phyloP scores from a whole-genome alignment of 1,284 basidiomycete genomes.

The Xerocomus minutiporus region DNA sequence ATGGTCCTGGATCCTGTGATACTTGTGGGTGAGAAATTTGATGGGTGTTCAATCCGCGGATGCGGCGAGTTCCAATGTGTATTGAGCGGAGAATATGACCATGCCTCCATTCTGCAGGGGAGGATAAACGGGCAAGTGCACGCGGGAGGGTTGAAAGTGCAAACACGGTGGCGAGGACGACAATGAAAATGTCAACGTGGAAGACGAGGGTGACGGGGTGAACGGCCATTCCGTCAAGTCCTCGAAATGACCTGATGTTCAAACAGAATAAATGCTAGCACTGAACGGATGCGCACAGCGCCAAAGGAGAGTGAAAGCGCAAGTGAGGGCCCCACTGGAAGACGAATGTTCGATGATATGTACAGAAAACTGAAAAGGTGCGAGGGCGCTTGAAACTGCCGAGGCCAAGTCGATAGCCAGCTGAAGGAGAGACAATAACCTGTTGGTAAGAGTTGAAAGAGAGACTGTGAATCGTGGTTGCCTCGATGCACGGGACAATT shows the following conservation, averaged over 20 bases:
- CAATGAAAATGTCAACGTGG: conserved; percentile 44
- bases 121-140: conserved; percentile 46
- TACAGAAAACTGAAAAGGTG: conserved; percentile 1
- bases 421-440: background rate
- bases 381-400: background rate
- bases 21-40: background rate
- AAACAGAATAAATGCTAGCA: conserved; percentile 1
- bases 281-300: background rate
- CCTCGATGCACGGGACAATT: conserved; percentile 12
- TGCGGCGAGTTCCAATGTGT: conserved; percentile 14
- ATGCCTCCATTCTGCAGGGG: conserved; percentile 43
- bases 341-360: conserved; percentile 4
- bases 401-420: conserved; percentile 3
- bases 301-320: conserved; percentile 15
- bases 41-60: conserved; percentile 6
- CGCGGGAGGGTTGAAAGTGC: conserved; percentile 46
- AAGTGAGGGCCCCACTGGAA: background rate
- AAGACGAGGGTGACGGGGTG: conserved; percentile 32
- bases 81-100: conserved; percentile 44
- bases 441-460: conserved; percentile 9
- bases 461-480: conserved; percentile 11
- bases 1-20: conserved; percentile 1
- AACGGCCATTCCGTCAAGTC: conserved; percentile 11
- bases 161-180: conserved; percentile 37
- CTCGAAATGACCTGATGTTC: background rate